Evolutionary conservation across 768 basidiomycete species (phyloP).

Genomic region (Neoboletus magnificus): DNA sequence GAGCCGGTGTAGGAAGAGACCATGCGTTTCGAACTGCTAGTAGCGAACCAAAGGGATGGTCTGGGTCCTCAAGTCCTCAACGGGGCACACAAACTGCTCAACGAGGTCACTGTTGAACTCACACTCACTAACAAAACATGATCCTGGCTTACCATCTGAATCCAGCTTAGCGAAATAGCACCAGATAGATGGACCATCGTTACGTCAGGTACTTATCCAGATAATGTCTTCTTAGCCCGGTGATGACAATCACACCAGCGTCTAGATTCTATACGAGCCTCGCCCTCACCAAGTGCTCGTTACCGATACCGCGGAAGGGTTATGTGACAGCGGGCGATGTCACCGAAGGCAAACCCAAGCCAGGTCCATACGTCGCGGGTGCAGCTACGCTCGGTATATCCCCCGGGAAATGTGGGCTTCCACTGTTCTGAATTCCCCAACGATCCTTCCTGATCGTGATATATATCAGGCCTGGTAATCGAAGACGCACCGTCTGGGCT

Average conservation of each 20-base stretch:
- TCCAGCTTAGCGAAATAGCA: conserved; percentile 25
- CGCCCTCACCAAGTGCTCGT: conserved; percentile 60
- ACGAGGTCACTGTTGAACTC: conserved; percentile 38
- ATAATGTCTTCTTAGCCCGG: not conserved
- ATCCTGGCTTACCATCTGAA: not conserved
- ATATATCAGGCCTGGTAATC: conserved; percentile 68
- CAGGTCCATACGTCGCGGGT: conserved; percentile 82
- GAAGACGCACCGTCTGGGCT: conserved; percentile 90
- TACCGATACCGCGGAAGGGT: conserved; percentile 56
- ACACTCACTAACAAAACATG: not conserved
- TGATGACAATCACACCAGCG: conserved; percentile 41
- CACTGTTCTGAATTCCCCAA: not conserved
- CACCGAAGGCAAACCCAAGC: conserved; percentile 80
- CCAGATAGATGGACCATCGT: conserved; percentile 71
- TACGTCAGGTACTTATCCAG: conserved; percentile 53
- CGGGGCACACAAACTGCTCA: conserved; percentile 57
- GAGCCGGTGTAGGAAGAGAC: conserved; percentile 52
- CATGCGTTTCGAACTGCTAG: conserved; percentile 73
- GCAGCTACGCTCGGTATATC: conserved; percentile 53
- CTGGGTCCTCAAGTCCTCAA: conserved; percentile 59
- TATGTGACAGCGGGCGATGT: conserved; percentile 66
- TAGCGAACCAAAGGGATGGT: conserved; percentile 46
- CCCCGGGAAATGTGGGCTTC: conserved; percentile 51
- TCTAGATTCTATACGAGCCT: conserved; percentile 67
- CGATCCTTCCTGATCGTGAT: not conserved